Evolutionary conservation across 306 rosid species (phyloP).

Genomic region (Benincasa hispida): DNA sequence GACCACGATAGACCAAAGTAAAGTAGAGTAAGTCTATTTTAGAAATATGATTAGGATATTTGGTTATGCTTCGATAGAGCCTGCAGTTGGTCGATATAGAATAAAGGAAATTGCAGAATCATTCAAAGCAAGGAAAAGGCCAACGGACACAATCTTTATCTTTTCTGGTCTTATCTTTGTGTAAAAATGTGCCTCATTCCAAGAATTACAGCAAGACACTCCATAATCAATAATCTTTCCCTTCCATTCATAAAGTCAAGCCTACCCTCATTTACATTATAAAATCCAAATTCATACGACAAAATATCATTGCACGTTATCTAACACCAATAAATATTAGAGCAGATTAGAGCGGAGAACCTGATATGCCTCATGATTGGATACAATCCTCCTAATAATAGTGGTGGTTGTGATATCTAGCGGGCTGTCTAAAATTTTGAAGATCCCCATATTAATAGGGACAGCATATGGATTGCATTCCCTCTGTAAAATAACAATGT

Average conservation of each 20-base stretch:
- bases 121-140: no score
- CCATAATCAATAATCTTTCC: no score
- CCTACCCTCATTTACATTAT: neutral
- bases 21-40: no score
- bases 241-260: no score
- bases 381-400: slow-evolving; percentile 74
- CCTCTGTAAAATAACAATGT: slow-evolving; percentile 38
- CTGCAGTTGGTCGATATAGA: no score
- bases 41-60: neutral
- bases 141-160: no score
- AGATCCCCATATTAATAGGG: slow-evolving; percentile 82
- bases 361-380: slow-evolving; percentile 93
- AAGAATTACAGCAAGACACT: no score
- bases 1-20: no score
- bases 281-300: neutral
- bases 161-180: no score
- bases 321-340: neutral
- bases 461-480: slow-evolving; percentile 65
- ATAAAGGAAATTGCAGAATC: no score
- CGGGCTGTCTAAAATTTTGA: slow-evolving; percentile 66
- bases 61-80: no score
- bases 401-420: slow-evolving; percentile 77
- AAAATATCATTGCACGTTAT: neutral
- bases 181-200: no score
- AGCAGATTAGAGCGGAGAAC: slow-evolving; percentile 18